phyloP scores from a whole-genome alignment of 805 yeast genomes.

The Starmera quercuum region DNA sequence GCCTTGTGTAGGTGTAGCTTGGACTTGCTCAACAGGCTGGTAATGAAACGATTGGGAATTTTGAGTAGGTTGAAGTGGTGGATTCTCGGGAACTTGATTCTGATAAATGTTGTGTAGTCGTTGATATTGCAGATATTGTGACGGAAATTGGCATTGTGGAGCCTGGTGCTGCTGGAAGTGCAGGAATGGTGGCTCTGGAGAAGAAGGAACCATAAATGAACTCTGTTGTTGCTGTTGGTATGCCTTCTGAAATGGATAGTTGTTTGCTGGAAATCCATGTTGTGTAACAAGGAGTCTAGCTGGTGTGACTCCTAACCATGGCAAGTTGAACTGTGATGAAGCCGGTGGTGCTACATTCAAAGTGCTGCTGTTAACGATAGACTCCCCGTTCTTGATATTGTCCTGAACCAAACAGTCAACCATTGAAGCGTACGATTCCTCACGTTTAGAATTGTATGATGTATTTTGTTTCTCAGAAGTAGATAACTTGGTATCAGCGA shows the following conservation, averaged over 20 bases:
- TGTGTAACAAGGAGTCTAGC: background rate
- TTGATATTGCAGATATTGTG: constrained; percentile 1
- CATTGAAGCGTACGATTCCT: constrained; percentile 15
- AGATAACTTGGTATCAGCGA: too few relatives aligned
- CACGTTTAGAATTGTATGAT: background rate
- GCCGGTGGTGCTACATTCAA: too few relatives aligned
- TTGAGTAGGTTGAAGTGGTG: constrained; percentile 3
- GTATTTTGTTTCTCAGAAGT: background rate
- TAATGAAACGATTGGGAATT: constrained; percentile 1
- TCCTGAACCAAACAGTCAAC: constrained; percentile 24
- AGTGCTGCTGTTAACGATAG: too few relatives aligned
- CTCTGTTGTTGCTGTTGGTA: background rate
- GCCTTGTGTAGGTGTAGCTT: background rate
- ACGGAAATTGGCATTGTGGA: too few relatives aligned
- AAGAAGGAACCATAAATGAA: background rate
- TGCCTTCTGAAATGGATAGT: background rate
- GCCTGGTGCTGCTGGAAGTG: background rate
- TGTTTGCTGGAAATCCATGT: background rate
- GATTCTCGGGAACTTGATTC: constrained; percentile 9
- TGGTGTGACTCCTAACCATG: too few relatives aligned
- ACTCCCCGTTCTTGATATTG: too few relatives aligned
- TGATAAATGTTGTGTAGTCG: constrained; percentile 1
- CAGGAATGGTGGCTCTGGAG: background rate
- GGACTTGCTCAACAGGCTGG: background rate
- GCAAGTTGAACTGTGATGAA: too few relatives aligned